Base-by-base conservation (phyloP, 140 eudicot species). In the Anethum foeniculum region DNA sequence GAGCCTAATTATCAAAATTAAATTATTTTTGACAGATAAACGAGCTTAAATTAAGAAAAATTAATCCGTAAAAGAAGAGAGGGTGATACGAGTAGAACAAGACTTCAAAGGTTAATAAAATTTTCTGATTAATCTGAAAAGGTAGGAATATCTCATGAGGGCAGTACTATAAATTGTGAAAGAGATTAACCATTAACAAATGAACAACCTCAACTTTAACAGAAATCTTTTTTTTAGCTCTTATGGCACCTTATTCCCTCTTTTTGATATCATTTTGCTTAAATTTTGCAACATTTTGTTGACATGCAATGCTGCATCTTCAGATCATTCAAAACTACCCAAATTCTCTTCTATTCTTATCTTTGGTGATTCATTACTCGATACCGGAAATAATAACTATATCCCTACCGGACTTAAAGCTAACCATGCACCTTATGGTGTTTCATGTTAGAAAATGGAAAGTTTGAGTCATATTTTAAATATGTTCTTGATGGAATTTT, bases 361-460 rank as follows among this genome's bases (percentile, higher is more conserved):
- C 41, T 90, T 90, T 10, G 93, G 93, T 0, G 93, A 90, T 82
- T 90, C 95, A 23, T 72, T 86, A 0, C 68, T 85, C 1, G 92
- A 90, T 56, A 72, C 95, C 1, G 95, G 95, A 43, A 90, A 86
- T 49, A 90, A 90, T 83, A 88, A 90, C 38, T 90, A 39, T 79
- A 76, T 88, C 15, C 2, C 46, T 13, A 85, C 95, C 21, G 1
- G 77, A 27, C 54, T 86, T 52, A 83, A 82, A 81, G 95, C 90
- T 32, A 78, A 90, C 65, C 95, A 90, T 34, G 74, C 30, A 0
- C 95, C 92, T 0, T 90, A 90, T 28, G 95, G 95, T 11, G 49
- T 52, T 51, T 81, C 86, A 23, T 90, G n/a, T n/a, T n/a, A n/a
- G n/a, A n/a, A n/a, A n/a, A n/a, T n/a, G n/a, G n/a, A n/a, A n/a